These are phyloP conservation scores for Cladosporium sp. DNA, from an alignment of 2,329 filamentous ascomycete genomes.

Conservation along the genomic window DNA sequence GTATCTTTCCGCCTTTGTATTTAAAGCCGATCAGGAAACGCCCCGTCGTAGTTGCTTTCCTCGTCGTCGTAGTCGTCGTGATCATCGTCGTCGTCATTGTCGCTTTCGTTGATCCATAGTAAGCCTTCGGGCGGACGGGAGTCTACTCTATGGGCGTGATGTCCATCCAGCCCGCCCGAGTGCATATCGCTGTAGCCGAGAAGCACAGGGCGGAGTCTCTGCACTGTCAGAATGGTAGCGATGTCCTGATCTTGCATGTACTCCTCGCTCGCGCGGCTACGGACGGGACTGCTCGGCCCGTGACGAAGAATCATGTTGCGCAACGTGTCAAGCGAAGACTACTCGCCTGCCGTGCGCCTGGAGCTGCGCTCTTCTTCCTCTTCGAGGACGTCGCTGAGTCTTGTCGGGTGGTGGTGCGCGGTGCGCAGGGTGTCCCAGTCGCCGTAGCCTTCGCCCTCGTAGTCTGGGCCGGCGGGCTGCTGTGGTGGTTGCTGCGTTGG, in stretches of 20 bases:
- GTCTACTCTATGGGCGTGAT: too few relatives aligned
- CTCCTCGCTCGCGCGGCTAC: neutral
- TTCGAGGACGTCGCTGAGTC: slow-evolving; percentile 83
- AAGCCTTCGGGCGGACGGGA: too few relatives aligned
- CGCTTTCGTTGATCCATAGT: too few relatives aligned
- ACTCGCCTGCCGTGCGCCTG: slow-evolving; percentile 25
- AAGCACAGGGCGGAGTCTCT: slow-evolving; percentile 2
- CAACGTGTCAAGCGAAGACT: slow-evolving; percentile 7
- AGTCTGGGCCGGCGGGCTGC: slow-evolving; percentile 28
- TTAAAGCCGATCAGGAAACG: too few relatives aligned
- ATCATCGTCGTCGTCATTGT: too few relatives aligned
- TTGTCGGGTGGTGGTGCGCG: slow-evolving; percentile 76
- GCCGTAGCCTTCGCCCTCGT: slow-evolving; percentile 54
- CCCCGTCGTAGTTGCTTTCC: too few relatives aligned
- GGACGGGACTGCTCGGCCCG: too few relatives aligned
- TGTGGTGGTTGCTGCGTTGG: slow-evolving; percentile 18
- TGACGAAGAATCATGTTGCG: too few relatives aligned
- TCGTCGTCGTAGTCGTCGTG: too few relatives aligned
- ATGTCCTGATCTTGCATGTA: neutral
- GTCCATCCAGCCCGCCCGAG: neutral
- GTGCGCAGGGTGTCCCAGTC: slow-evolving; percentile 67
- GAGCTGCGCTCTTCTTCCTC: slow-evolving; percentile 61
- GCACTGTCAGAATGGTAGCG: neutral
- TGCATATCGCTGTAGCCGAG: neutral
- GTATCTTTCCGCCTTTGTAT: too few relatives aligned